Percentiles rank a stretch among this genome's conserved stretches.
Conservation (phyloP, 495 filamentous ascomycete genomes). For the Bacidia gigantensis region DNA sequence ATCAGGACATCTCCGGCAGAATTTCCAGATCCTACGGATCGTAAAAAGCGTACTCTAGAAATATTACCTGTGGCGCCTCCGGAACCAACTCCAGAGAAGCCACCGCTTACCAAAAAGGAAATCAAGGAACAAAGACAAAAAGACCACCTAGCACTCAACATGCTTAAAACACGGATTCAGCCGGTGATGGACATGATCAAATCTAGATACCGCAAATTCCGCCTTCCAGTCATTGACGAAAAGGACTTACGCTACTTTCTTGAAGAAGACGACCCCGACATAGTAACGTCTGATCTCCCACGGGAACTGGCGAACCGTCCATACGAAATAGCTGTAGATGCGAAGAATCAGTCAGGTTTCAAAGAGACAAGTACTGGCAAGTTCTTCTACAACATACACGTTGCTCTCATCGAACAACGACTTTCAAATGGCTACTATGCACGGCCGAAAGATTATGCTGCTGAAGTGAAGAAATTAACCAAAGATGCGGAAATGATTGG, state of each 20-base stretch:
- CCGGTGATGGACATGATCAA: constrained; percentile 93
- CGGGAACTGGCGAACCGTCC: constrained; percentile 48
- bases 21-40: constrained; percentile 72
- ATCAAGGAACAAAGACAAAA: constrained; percentile 64
- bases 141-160: constrained; percentile 67
- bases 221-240: constrained; percentile 62
- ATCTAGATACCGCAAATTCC: constrained; percentile 68
- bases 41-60: constrained; percentile 73
- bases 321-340: constrained; percentile 60
- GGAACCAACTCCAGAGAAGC: constrained; percentile 44
- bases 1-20: constrained; percentile 64
- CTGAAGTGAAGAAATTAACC: constrained; percentile 67
- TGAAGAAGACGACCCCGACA: constrained; percentile 68
- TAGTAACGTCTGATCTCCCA: constrained; percentile 61
- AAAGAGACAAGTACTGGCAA: constrained; percentile 56
- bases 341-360: constrained; percentile 58
- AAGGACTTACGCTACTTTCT: constrained; percentile 61
- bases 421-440: constrained; percentile 93
- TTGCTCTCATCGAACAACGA: constrained; percentile 85
- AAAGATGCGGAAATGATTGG: constrained; percentile 66
- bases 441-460: constrained; percentile 70
- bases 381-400: constrained; percentile 88
- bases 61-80: constrained; percentile 61
- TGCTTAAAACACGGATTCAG: constrained; percentile 75
- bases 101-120: constrained; percentile 53